A percentile compares a stretch with the other conserved stretches of the same genome.
These are phyloP conservation scores for Lactarius deliciosus DNA, from an alignment of 768 basidiomycete genomes.

Conservation along the genomic window DNA sequence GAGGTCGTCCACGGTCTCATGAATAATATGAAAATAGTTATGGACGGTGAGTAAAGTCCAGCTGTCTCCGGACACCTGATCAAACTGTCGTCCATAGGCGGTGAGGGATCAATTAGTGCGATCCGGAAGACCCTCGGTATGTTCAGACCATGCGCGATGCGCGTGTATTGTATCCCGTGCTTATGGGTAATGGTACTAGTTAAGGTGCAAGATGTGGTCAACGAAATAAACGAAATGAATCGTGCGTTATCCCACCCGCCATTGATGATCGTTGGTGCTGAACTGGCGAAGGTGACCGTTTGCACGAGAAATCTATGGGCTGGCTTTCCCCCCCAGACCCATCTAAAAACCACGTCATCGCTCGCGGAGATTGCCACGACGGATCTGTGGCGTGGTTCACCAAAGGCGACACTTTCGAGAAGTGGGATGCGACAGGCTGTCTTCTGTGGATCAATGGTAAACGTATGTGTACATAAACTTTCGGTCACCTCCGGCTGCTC, in stretches of 20 bases:
- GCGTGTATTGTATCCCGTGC: background rate
- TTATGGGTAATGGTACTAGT: background rate
- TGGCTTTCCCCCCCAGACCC: background rate
- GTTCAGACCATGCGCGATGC: background rate
- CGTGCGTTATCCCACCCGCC: background rate
- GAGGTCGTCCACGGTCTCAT: background rate
- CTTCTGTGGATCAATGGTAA: background rate
- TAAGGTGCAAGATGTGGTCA: background rate
- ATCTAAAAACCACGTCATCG: background rate
- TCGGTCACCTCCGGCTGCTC: background rate
- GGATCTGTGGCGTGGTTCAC: background rate
- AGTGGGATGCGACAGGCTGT: background rate
- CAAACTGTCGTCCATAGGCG: background rate
- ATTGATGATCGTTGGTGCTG: accelerated
- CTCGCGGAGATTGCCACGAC: background rate
- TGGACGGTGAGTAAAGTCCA: background rate
- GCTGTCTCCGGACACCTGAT: background rate
- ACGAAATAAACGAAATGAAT: background rate
- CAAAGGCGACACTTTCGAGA: background rate
- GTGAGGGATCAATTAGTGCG: background rate
- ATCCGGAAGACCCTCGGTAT: background rate
- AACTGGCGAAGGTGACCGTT: background rate
- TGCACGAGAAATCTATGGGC: background rate
- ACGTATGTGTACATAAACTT: background rate
- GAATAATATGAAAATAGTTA: background rate